Conservation (phyloP, 176 grass and related monocot genomes). For the Eremochloa ophiuroides region DNA sequence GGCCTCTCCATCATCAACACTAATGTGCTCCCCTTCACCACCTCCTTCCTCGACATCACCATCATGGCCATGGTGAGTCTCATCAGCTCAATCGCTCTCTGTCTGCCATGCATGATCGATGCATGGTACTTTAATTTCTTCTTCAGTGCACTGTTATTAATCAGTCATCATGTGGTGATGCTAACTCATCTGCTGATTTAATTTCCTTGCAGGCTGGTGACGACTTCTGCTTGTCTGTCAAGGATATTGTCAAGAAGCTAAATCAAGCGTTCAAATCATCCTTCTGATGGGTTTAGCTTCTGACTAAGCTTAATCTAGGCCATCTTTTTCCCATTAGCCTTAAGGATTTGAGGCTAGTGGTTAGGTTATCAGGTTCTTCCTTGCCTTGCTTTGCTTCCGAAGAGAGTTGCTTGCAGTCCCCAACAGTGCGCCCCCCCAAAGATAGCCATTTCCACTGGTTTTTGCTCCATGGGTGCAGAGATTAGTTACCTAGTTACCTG, state of each 20-base stretch:
- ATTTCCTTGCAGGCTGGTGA: conserved; percentile 61
- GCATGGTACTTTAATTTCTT: background rate
- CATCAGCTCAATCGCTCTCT: background rate
- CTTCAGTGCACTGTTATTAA: background rate
- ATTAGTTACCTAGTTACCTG: conserved; percentile 7
- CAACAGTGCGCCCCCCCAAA: conserved; percentile 33
- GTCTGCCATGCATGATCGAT: background rate
- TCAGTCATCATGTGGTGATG: background rate
- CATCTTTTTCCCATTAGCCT: conserved; percentile 45
- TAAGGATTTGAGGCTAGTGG: conserved; percentile 38
- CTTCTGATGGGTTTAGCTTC: conserved; percentile 37
- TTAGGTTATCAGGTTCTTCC: conserved; percentile 32
- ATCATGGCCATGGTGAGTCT: conserved; percentile 76
- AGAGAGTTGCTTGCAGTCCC: conserved; percentile 45
- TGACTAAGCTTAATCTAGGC: conserved; percentile 42
- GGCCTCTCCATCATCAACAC: conserved; percentile 79
- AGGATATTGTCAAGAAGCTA: conserved; percentile 92
- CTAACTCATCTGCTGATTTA: conserved; percentile 12
- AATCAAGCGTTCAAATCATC: conserved; percentile 71
- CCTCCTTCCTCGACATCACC: conserved; percentile 78
- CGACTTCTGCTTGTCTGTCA: conserved; percentile 74
- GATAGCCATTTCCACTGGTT: conserved; percentile 57
- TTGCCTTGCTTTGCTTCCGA: conserved; percentile 36
- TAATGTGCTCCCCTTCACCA: conserved; percentile 77
- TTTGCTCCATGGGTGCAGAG: conserved; percentile 50